Conservation (phyloP, 305 asterid species). For the Stenogyne calaminthoides region DNA sequence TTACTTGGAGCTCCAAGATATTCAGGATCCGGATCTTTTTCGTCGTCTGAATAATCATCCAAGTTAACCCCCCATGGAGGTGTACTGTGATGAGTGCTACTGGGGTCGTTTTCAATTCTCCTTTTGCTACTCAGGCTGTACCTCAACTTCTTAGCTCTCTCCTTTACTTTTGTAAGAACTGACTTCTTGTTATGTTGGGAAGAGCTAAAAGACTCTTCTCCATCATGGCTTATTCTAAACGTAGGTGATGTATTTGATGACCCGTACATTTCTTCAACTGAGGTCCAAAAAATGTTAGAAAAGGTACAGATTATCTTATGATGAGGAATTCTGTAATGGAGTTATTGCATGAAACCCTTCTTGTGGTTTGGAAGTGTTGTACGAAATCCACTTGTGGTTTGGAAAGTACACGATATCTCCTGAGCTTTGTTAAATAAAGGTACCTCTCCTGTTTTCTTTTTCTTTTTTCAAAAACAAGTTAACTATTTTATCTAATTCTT, state of each 20-base stretch:
- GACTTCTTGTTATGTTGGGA: constrained; percentile 49
- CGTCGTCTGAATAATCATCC: constrained; percentile 47
- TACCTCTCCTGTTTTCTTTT: no score
- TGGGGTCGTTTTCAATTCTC: constrained; percentile 42
- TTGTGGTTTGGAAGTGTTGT: no score
- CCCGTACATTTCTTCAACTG: constrained; percentile 45
- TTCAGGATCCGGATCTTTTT: constrained; percentile 69
- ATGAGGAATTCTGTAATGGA: no score
- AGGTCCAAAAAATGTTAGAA: neutral
- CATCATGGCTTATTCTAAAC: constrained; percentile 40
- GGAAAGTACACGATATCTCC: no score
- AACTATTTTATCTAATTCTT: no score
- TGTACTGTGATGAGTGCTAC: constrained; percentile 25
- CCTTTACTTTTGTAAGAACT: constrained; percentile 76
- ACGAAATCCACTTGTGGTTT: no score
- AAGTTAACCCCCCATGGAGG: constrained; percentile 50
- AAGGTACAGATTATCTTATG: neutral
- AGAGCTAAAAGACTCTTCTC: constrained; percentile 51
- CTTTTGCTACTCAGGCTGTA: constrained; percentile 61
- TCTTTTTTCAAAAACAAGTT: no score
- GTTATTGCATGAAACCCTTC: no score
- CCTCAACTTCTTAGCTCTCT: constrained; percentile 72
- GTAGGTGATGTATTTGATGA: constrained; percentile 41
- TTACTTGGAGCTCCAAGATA: constrained; percentile 98
- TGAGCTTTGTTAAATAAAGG: no score